Evolutionary conservation across 2,329 filamentous ascomycete species (phyloP).

Genomic region (Ustulina deusta): DNA sequence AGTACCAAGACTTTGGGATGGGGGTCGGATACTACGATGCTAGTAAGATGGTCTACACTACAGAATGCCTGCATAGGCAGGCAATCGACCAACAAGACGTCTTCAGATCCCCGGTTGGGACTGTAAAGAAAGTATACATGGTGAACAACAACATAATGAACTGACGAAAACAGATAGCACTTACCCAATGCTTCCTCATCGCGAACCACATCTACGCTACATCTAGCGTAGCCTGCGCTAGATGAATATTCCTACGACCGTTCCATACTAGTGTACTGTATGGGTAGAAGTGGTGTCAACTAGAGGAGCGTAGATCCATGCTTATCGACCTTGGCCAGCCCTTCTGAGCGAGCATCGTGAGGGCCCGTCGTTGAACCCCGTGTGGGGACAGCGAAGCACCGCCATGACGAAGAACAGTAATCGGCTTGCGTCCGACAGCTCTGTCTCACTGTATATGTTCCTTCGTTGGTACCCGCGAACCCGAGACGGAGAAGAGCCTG

Average conservation of each 20-base stretch:
- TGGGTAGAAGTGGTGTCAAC: constrained; percentile 2
- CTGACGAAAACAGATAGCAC: constrained; percentile 17
- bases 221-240: background rate
- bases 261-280: constrained; percentile 11
- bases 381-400: constrained; percentile 29
- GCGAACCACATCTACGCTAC: background rate
- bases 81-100: constrained; percentile 1
- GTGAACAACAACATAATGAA: background rate
- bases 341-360: constrained; percentile 23
- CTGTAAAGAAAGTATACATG: background rate
- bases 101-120: background rate
- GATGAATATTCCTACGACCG: constrained; percentile 1
- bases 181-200: constrained; percentile 13
- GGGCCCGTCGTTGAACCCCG: constrained; percentile 23
- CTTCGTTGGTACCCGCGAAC: constrained; percentile 4
- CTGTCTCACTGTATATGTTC: constrained; percentile 8
- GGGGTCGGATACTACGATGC: constrained; percentile 12
- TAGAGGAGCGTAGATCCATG: constrained; percentile 20
- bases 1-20: constrained; percentile 31
- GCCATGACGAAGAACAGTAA: constrained; percentile 39
- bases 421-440: constrained; percentile 28
- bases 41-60: constrained; percentile 4
- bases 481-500: constrained; percentile 7
- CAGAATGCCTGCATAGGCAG: constrained; percentile 32
- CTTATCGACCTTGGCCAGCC: constrained; percentile 25